Conservation (phyloP, 345 rosid genomes). For the Brassica cretica region DNA sequence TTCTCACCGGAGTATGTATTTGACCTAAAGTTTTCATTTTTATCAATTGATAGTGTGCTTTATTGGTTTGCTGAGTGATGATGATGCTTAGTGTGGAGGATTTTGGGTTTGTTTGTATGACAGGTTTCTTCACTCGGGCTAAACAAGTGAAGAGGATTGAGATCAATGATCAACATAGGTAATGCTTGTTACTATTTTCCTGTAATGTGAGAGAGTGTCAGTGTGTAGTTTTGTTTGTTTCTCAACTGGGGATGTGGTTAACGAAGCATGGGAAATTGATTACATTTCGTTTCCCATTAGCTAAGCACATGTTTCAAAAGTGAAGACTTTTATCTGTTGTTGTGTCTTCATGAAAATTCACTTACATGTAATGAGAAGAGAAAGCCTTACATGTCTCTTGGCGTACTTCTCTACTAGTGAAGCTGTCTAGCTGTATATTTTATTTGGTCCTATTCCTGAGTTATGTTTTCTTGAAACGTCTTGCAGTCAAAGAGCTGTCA, state of each 20-base stretch:
- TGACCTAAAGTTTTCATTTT: background rate
- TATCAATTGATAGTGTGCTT: background rate
- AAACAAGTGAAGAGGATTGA: constrained; percentile 72
- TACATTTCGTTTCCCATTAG: background rate
- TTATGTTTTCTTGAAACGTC: constrained; percentile 16
- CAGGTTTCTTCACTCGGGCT: constrained; percentile 72
- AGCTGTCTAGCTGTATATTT: background rate
- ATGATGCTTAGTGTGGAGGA: background rate
- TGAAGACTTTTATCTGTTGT: background rate
- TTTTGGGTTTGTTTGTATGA: constrained; percentile 1
- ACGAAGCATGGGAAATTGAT: background rate
- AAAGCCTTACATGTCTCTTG: background rate
- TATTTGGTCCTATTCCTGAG: constrained; percentile 20
- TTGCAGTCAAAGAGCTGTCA: constrained; percentile 93
- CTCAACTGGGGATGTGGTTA: background rate
- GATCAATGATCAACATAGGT: constrained; percentile 81
- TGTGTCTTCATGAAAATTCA: constrained; percentile 7
- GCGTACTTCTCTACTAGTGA: background rate
- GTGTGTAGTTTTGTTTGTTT: background rate
- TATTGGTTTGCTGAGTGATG: background rate
- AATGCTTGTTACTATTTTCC: constrained; percentile 6
- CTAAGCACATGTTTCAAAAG: background rate
- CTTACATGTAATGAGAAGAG: background rate
- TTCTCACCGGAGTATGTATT: constrained; percentile 48
- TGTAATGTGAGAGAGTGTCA: constrained; percentile 8